Evolutionary conservation across 768 basidiomycete genomes (phyloP).

Genomic region (Boletus subparvulus): DNA sequence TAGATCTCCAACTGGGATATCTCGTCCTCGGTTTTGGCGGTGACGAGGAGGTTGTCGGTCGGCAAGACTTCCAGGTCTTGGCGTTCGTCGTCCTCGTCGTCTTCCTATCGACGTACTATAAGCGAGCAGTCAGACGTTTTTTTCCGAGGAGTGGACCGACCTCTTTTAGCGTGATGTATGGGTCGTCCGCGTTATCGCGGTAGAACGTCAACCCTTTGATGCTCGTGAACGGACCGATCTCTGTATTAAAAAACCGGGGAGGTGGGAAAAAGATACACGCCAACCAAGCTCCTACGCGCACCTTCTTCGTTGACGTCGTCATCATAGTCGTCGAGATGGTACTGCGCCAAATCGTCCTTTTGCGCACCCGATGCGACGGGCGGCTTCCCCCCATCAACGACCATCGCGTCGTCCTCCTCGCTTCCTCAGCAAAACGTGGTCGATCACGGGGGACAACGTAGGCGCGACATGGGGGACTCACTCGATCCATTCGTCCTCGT

Average conservation of each 20-base stretch:
- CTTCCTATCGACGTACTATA: slow-evolving; percentile 24
- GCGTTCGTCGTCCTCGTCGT: slow-evolving; percentile 67
- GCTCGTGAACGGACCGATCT: slow-evolving; percentile 83
- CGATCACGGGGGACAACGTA: slow-evolving; percentile 8
- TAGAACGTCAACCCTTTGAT: slow-evolving; percentile 95
- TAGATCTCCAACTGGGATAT: slow-evolving; percentile 94
- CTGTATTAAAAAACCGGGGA: slow-evolving; percentile 33
- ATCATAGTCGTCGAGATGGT: slow-evolving; percentile 92
- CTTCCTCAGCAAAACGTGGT: slow-evolving; percentile 29
- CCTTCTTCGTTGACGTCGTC: slow-evolving; percentile 56
- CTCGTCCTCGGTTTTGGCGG: slow-evolving; percentile 95
- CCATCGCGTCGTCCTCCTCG: slow-evolving; percentile 62
- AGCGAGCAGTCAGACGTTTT: neutral
- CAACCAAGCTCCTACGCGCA: neutral
- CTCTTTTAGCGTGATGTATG: slow-evolving; percentile 94
- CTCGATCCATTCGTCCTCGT: slow-evolving; percentile 81
- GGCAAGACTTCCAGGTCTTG: slow-evolving; percentile 87
- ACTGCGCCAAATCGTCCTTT: slow-evolving; percentile 74
- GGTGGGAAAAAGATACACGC: neutral
- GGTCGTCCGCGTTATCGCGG: slow-evolving; percentile 89
- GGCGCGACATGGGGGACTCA: slow-evolving; percentile 46
- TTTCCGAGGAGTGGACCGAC: slow-evolving; percentile 41
- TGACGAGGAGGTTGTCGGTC: slow-evolving; percentile 88
- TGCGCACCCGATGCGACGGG: slow-evolving; percentile 34
- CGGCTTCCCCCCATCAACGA: slow-evolving; percentile 41